phyloP scores from a whole-genome alignment of 164 flowering plant species.

The Stephania yunnanensis region DNA sequence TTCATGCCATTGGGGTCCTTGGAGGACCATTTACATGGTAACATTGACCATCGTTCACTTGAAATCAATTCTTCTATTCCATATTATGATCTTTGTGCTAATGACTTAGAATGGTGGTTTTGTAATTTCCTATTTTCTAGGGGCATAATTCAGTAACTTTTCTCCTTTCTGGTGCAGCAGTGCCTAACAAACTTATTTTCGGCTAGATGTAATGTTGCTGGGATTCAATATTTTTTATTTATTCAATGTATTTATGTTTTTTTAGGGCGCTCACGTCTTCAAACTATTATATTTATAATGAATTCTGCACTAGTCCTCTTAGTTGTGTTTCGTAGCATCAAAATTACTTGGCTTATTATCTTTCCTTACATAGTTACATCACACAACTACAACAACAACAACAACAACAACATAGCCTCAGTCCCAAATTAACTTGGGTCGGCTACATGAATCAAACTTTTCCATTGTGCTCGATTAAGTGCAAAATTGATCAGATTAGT shows the following conservation, averaged over 20 bases:
- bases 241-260: not conserved
- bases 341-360: not conserved
- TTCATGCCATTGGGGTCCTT: conserved; percentile 89
- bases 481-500: not conserved
- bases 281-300: not conserved
- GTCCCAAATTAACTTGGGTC: too few species aligned
- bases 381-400: too few species aligned
- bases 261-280: not conserved
- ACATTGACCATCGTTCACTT: conserved; percentile 12
- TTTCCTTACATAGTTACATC: not conserved
- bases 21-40: conserved; percentile 92
- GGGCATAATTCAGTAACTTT: not conserved
- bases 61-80: not conserved
- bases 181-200: not conserved
- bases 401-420: too few species aligned
- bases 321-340: not conserved
- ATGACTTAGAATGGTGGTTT: not conserved
- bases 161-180: not conserved
- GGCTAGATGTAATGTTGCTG: not conserved
- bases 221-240: not conserved
- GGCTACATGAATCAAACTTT: too few species aligned
- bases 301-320: not conserved
- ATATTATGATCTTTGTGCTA: not conserved
- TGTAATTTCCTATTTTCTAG: not conserved
- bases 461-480: too few species aligned